A percentile compares a stretch with the other conserved stretches of the same genome.
These are phyloP conservation scores for Raffaelea ambrosiae DNA, from an alignment of 2,329 filamentous ascomycete species.

Conservation along the genomic window DNA sequence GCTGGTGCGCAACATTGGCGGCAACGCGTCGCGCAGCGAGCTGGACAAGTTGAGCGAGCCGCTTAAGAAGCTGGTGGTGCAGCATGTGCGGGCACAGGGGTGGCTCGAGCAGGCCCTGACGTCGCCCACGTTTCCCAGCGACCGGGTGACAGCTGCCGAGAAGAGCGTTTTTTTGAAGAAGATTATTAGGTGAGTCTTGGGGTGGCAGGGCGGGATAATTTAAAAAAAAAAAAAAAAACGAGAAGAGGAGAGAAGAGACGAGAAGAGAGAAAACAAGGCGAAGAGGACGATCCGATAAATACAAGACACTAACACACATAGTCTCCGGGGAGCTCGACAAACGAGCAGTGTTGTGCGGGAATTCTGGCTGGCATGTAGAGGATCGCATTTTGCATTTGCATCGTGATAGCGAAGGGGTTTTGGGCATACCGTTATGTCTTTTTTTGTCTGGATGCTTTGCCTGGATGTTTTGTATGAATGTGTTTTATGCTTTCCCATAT, in stretches of 20 bases:
- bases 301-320: slow-evolving; percentile 21
- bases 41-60: slow-evolving; percentile 63
- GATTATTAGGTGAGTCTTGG: slow-evolving; percentile 52
- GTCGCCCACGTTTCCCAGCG: slow-evolving; percentile 47
- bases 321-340: slow-evolving; percentile 52
- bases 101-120: slow-evolving; percentile 57
- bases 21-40: slow-evolving; percentile 61
- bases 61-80: slow-evolving; percentile 57
- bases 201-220: too few species aligned
- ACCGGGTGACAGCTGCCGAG: slow-evolving; percentile 49
- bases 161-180: slow-evolving; percentile 59
- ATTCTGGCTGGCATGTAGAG: slow-evolving; percentile 63
- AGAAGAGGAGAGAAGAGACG: not conserved
- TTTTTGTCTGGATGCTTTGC: too few species aligned
- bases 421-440: not conserved
- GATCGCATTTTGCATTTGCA: slow-evolving; percentile 51
- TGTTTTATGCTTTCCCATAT: not conserved
- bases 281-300: too few species aligned
- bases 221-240: not conserved
- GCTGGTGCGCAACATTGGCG: slow-evolving; percentile 58
- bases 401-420: slow-evolving; percentile 22
- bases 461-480: not conserved
- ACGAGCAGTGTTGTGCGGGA: slow-evolving; percentile 62
- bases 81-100: slow-evolving; percentile 44
- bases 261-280: not conserved